Percentiles rank a stretch among this genome's conserved stretches.
Evolutionary conservation across 1,284 basidiomycete species (phyloP).

Genomic region (Leccinum pachyderme): DNA sequence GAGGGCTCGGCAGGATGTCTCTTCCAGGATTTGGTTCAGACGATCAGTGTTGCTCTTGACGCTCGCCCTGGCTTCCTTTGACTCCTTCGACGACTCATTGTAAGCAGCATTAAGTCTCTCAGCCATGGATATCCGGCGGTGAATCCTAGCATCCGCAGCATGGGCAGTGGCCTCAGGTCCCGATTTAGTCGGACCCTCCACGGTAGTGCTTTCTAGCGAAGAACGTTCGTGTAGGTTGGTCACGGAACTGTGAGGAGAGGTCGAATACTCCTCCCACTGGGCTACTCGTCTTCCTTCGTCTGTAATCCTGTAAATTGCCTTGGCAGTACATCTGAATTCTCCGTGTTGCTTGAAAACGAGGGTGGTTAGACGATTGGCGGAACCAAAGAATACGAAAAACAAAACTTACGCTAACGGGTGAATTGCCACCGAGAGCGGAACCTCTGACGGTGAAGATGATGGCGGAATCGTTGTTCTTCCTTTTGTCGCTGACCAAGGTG

Average conservation of each 20-base stretch:
- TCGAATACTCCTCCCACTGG: conserved; percentile 67
- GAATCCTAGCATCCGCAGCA: conserved; percentile 63
- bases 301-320: conserved; percentile 92
- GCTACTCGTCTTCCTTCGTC: conserved; percentile 86
- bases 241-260: conserved; percentile 65
- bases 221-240: conserved; percentile 54
- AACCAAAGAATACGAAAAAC: conserved; percentile 1
- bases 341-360: conserved; percentile 65
- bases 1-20: conserved; percentile 83
- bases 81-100: conserved; percentile 46
- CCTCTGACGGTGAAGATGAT: conserved; percentile 89
- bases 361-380: conserved; percentile 15
- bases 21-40: conserved; percentile 89
- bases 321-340: conserved; percentile 93
- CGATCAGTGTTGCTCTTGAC: conserved; percentile 93
- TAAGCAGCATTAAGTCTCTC: conserved; percentile 67
- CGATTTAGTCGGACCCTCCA: conserved; percentile 44
- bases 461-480: conserved; percentile 84
- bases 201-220: conserved; percentile 39
- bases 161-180: conserved; percentile 36
- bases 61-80: conserved; percentile 50
- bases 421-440: conserved; percentile 69
- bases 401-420: conserved; percentile 65
- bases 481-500: conserved; percentile 80
- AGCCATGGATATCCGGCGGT: conserved; percentile 75